These are phyloP conservation scores for Phytophthora europaea DNA, from an alignment of 352 stramenopile genomes.

Conservation along the genomic window DNA sequence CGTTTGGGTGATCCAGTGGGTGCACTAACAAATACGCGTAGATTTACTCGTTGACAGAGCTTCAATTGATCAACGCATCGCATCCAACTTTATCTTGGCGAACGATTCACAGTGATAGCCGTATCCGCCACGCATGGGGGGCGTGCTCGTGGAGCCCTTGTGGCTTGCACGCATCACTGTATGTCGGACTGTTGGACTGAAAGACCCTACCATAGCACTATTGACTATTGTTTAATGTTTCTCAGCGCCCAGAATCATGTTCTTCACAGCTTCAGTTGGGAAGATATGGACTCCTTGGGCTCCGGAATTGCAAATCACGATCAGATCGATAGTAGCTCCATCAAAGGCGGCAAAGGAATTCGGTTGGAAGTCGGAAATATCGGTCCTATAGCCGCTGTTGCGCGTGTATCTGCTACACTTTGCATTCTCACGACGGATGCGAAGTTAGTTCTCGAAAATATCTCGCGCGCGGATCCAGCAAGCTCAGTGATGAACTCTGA, in stretches of 20 bases:
- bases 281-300: conserved; percentile 22
- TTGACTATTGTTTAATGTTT: conserved; percentile 7
- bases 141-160: conserved; percentile 56
- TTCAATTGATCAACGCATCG: conserved; percentile 39
- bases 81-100: conserved; percentile 19
- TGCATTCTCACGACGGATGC: conserved; percentile 40
- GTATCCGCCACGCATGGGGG: conserved; percentile 26
- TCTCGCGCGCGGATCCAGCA: not conserved
- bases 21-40: conserved; percentile 20
- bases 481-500: conserved; percentile 11
- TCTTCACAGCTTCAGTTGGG: conserved; percentile 45
- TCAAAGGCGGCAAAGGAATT: conserved; percentile 11
- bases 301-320: conserved; percentile 19
- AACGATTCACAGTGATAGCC: conserved; percentile 20
- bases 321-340: conserved; percentile 24
- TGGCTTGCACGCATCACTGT: conserved; percentile 55
- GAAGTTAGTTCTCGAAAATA: conserved; percentile 37
- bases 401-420: conserved; percentile 31
- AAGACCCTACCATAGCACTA: not conserved
- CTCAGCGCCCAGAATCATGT: conserved; percentile 28
- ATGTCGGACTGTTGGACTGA: conserved; percentile 5
- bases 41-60: conserved; percentile 43
- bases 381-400: conserved; percentile 36
- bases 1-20: not conserved
- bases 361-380: conserved; percentile 21